Evolutionary conservation across 108 stramenopile genomes (phyloP).

Genomic region (Nannochloropsis granulata): DNA sequence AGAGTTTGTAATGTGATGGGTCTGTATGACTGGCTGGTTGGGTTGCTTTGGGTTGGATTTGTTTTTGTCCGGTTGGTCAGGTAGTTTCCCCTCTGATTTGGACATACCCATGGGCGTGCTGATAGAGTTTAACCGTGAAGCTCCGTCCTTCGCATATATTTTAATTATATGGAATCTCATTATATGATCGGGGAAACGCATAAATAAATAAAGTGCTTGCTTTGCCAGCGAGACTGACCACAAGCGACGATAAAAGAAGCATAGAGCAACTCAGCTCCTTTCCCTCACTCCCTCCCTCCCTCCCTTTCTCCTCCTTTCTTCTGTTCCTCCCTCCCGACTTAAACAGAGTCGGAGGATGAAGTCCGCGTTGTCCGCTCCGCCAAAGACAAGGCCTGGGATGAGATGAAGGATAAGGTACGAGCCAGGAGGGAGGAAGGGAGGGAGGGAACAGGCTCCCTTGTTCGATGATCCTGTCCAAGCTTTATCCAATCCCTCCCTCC

Average conservation of each 20-base stretch:
- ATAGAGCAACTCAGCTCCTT: background rate
- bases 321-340: background rate
- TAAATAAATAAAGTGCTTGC: no score
- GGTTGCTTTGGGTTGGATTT: no score
- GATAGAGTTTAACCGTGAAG: background rate
- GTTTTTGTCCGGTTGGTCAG: no score
- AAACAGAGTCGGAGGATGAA: constrained; percentile 57
- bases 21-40: background rate
- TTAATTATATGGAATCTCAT: background rate
- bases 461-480: no score
- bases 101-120: background rate
- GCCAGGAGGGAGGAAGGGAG: background rate
- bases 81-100: background rate
- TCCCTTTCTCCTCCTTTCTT: background rate
- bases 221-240: no score
- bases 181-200: background rate
- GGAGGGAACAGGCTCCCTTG: background rate
- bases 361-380: constrained; percentile 77
- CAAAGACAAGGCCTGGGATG: constrained; percentile 63
- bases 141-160: background rate
- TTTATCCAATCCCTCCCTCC: background rate
- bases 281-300: background rate
- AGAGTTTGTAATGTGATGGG: background rate
- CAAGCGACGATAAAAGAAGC: no score
- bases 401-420: constrained; percentile 48